Evolutionary conservation across 169 alveolate species (phyloP).

Genomic region (Toxoplasma gondii): DNA sequence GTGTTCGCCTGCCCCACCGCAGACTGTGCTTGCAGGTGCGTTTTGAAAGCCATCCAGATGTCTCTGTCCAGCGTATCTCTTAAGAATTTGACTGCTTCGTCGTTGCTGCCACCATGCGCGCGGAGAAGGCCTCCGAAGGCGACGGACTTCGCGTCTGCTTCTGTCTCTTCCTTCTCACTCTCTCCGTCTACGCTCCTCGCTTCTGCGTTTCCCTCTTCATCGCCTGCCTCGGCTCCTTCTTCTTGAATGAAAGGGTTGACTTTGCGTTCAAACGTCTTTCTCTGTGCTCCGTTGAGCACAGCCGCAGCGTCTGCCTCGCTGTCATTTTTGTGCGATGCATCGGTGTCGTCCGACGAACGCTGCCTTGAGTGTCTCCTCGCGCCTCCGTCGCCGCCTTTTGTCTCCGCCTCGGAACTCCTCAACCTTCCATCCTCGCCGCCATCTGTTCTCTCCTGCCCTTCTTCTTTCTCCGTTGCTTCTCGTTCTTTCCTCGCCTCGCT

Average conservation of each 20-base stretch:
- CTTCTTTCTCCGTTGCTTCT: not conserved
- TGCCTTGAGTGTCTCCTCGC: not conserved
- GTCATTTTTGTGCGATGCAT: too few species aligned
- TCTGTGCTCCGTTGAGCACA: too few species aligned
- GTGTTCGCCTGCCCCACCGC: not conserved
- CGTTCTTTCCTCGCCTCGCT: not conserved
- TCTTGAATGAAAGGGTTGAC: too few species aligned
- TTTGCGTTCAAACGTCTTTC: too few species aligned
- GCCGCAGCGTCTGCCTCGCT: too few species aligned
- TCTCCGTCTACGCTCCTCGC: not conserved
- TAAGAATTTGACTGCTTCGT: conserved; percentile 29
- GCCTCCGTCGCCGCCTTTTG: not conserved
- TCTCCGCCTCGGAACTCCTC: not conserved
- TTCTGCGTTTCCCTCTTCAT: not conserved
- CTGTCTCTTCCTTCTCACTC: not conserved
- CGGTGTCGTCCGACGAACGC: too few species aligned
- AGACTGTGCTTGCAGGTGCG: not conserved
- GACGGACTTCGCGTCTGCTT: not conserved
- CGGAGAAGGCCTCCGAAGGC: conserved; percentile 61
- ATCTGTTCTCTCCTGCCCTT: not conserved
- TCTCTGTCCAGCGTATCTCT: not conserved
- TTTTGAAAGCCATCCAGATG: not conserved
- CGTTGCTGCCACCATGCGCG: conserved; percentile 58
- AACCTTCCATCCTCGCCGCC: too few species aligned
- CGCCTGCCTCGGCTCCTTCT: not conserved